Evolutionary conservation across 768 basidiomycete genomes (phyloP).

Genomic region (Pleurotus tuoliensis): DNA sequence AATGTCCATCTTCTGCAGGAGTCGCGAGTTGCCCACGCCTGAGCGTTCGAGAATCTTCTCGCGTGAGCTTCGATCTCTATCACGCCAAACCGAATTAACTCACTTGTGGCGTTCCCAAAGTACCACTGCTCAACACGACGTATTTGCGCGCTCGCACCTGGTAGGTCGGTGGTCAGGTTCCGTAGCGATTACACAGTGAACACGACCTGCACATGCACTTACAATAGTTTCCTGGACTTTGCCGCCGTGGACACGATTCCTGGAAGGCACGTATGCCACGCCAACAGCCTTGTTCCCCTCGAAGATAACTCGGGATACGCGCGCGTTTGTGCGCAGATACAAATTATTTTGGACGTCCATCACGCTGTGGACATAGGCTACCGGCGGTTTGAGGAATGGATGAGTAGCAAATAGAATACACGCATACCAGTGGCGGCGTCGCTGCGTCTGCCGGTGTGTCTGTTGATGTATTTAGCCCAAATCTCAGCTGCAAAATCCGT

Average conservation of each 20-base stretch:
- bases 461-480: constrained; percentile 77
- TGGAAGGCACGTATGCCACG: constrained; percentile 62
- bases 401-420: background rate
- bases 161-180: background rate
- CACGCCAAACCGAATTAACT: background rate
- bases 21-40: constrained; percentile 54
- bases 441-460: constrained; percentile 66
- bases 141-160: constrained; percentile 54
- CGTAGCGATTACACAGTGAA: background rate
- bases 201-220: background rate
- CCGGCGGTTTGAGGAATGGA: background rate
- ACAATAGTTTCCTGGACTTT: constrained; percentile 56
- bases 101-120: constrained; percentile 60
- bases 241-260: constrained; percentile 52
- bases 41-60: constrained; percentile 65
- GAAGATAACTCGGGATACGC: constrained; percentile 68
- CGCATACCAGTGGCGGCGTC: constrained; percentile 62
- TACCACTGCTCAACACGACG: constrained; percentile 64
- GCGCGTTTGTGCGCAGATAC: constrained; percentile 61
- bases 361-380: constrained; percentile 67
- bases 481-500: constrained; percentile 52
- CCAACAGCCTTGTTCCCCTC: constrained; percentile 71
- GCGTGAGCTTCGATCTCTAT: background rate
- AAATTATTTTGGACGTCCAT: constrained; percentile 68
- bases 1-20: constrained; percentile 55